Conservation (phyloP, 768 basidiomycete genomes). For the Fibroporia radiculosa region DNA sequence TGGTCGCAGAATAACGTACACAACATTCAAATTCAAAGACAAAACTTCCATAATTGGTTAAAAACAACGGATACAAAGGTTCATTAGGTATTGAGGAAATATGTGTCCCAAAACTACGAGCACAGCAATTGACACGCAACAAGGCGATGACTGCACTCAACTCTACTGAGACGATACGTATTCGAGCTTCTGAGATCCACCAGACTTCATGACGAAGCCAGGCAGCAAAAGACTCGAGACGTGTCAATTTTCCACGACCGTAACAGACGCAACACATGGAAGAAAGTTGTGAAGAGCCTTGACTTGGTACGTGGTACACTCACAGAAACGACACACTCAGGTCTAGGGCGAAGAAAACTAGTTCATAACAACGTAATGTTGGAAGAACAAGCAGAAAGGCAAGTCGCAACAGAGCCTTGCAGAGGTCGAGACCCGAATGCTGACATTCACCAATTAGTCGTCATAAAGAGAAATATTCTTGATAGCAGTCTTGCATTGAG, state of each 20-base stretch:
- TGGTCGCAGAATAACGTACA: no score
- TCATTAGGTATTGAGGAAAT: slow-evolving; percentile 19
- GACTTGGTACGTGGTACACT: slow-evolving; percentile 52
- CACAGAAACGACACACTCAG: no score
- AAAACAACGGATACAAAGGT: no score
- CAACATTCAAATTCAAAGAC: neutral
- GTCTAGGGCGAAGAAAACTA: no score
- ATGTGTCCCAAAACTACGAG: slow-evolving; percentile 69
- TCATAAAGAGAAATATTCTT: no score
- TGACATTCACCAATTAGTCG: no score
- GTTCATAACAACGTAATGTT: no score
- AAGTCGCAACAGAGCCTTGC: no score
- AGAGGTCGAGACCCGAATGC: no score
- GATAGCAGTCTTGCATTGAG: no score
- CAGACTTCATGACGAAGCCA: slow-evolving; percentile 49
- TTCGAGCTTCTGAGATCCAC: slow-evolving; percentile 37
- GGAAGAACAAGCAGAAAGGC: no score
- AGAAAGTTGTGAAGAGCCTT: slow-evolving; percentile 41
- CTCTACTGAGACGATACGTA: slow-evolving; percentile 50
- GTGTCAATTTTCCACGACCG: slow-evolving; percentile 59
- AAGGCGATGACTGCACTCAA: slow-evolving; percentile 35
- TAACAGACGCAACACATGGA: slow-evolving; percentile 55
- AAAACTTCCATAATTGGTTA: no score
- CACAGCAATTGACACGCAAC: slow-evolving; percentile 26
- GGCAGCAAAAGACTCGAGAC: slow-evolving; percentile 34